Conservation (phyloP, 305 asterid genomes). For the Solanum chacoense region DNA sequence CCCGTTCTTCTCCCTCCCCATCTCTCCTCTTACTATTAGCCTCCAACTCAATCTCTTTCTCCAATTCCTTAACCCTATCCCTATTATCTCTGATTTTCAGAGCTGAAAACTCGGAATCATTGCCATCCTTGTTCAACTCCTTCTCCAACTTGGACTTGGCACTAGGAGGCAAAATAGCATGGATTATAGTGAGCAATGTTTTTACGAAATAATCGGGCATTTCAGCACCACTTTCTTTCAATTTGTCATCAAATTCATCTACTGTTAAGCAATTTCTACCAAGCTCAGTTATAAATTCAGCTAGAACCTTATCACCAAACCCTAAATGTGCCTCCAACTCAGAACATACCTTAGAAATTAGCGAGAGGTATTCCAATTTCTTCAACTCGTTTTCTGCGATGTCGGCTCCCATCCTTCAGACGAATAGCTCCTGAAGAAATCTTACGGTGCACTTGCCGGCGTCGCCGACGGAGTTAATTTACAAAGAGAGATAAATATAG, state of each 20-base stretch:
- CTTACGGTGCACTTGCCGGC: neutral
- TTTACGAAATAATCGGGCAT: conserved; percentile 82
- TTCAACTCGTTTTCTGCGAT: conserved; percentile 26
- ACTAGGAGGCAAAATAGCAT: conserved; percentile 49
- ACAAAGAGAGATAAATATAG: neutral
- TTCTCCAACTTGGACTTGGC: conserved; percentile 8
- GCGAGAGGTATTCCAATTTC: conserved; percentile 60
- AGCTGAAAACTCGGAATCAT: conserved; percentile 37
- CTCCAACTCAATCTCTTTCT: conserved; percentile 50
- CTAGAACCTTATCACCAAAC: conserved; percentile 56
- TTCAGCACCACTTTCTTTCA: conserved; percentile 66
- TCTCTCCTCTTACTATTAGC: conserved; percentile 8
- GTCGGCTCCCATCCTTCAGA: neutral
- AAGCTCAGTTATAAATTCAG: conserved; percentile 66
- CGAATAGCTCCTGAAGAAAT: neutral
- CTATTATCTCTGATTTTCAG: conserved; percentile 56
- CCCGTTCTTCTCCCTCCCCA: conserved; percentile 11
- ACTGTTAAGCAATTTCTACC: conserved; percentile 49
- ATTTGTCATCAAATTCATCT: conserved; percentile 48
- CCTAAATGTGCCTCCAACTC: conserved; percentile 79
- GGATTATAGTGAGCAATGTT: conserved; percentile 71
- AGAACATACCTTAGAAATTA: conserved; percentile 71
- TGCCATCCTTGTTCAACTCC: conserved; percentile 20
- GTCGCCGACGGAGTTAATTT: neutral
- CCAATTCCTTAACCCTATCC: conserved; percentile 69